phyloP scores from a whole-genome alignment of 306 rosid genomes.

The Prunus salicina region DNA sequence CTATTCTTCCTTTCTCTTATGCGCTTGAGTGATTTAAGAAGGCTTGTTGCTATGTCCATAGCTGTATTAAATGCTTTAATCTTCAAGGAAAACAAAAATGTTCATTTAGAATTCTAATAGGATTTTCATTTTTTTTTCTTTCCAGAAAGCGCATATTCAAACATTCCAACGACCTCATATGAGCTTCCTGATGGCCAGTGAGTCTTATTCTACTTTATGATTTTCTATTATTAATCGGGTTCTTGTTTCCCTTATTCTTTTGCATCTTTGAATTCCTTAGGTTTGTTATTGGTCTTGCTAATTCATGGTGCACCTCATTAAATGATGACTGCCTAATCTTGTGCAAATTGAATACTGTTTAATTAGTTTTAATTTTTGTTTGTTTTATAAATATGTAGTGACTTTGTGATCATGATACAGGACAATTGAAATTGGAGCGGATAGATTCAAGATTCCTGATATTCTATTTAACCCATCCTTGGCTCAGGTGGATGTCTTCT shows the following conservation, averaged over 20 bases:
- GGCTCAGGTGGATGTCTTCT: slow-evolving; percentile 58
- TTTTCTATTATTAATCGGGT: slow-evolving; percentile 2
- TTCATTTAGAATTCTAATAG: slow-evolving; percentile 15
- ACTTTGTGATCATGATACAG: slow-evolving; percentile 33
- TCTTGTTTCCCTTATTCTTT: background rate
- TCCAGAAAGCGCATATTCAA: slow-evolving; percentile 89
- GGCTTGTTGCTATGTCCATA: background rate
- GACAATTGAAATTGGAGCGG: slow-evolving; percentile 96
- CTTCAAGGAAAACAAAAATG: slow-evolving; percentile 16
- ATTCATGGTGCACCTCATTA: background rate
- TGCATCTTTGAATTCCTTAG: slow-evolving; percentile 23
- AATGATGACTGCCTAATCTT: slow-evolving; percentile 12
- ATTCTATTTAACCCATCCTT: slow-evolving; percentile 85
- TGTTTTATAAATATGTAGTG: background rate
- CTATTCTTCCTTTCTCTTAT: slow-evolving; percentile 23
- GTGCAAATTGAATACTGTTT: slow-evolving; percentile 9
- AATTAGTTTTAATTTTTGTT: slow-evolving; percentile 10
- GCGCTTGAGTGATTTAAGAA: background rate
- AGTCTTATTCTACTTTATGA: slow-evolving; percentile 38
- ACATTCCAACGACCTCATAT: slow-evolving; percentile 93
- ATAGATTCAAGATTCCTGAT: slow-evolving; percentile 97
- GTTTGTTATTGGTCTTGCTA: background rate
- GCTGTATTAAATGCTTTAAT: slow-evolving; percentile 17
- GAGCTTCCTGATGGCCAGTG: slow-evolving; percentile 99
- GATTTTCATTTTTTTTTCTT: slow-evolving; percentile 9